Conservation (phyloP, 208 protist genomes). For the Trypanosoma boissoni region DNA sequence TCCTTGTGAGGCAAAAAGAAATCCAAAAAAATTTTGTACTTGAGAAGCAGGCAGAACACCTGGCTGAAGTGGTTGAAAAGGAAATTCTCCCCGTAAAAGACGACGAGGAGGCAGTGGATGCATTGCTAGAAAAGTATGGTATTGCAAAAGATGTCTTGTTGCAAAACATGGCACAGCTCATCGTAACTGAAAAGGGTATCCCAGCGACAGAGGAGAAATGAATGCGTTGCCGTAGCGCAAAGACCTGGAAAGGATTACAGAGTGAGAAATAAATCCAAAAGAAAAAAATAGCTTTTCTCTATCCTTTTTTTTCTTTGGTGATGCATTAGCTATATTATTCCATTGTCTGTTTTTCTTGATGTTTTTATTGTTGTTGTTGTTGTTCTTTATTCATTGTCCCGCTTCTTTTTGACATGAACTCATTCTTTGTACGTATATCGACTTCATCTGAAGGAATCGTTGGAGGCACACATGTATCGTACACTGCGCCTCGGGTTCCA, state of each 20-base stretch:
- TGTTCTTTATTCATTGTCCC: constrained; percentile 6
- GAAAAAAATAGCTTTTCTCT: constrained; percentile 2
- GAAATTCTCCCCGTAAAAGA: constrained; percentile 44
- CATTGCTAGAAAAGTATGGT: constrained; percentile 82
- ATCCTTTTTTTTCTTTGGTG: too few species aligned
- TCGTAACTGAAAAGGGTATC: not conserved
- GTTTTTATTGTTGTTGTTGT: not conserved
- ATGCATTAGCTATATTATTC: too few species aligned
- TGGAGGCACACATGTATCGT: constrained; percentile 41
- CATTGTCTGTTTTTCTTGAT: too few species aligned
- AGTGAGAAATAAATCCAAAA: too few species aligned
- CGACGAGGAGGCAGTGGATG: constrained; percentile 47
- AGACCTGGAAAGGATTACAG: too few species aligned
- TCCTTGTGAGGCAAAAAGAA: constrained; percentile 88
- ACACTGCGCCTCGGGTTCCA: constrained; percentile 38
- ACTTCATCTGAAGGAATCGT: too few species aligned
- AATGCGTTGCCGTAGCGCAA: not conserved
- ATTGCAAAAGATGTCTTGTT: constrained; percentile 66
- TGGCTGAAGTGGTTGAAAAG: constrained; percentile 46
- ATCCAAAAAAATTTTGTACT: constrained; percentile 91
- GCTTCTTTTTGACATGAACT: too few species aligned
- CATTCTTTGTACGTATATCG: too few species aligned
- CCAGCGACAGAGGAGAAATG: not conserved
- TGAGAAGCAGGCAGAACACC: constrained; percentile 63
- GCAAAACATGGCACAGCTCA: constrained; percentile 41